phyloP scores from a whole-genome alignment of 306 rosid genomes.

The Herpetospermum pedunculosum region DNA sequence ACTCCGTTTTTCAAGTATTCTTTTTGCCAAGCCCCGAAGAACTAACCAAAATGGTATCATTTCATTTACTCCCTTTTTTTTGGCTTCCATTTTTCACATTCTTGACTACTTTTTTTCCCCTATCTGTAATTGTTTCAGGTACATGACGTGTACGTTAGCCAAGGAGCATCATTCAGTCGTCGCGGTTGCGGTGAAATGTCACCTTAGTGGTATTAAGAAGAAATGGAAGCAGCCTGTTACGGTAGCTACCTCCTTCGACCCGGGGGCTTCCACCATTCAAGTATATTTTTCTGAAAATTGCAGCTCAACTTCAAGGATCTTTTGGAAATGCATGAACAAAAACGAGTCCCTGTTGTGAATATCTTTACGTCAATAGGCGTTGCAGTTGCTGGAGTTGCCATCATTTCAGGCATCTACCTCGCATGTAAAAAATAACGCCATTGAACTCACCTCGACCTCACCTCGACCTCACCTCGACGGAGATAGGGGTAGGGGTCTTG shows the following conservation, averaged over 20 bases:
- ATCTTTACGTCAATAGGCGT: conserved; percentile 41
- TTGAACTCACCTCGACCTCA: no score
- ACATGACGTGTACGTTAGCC: conserved; percentile 73
- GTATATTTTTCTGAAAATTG: not conserved
- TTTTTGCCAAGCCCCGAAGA: conserved; percentile 73
- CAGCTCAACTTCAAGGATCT: conserved; percentile 85
- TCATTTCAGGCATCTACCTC: conserved; percentile 65
- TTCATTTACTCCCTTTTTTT: conserved; percentile 8
- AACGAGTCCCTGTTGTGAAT: conserved; percentile 25
- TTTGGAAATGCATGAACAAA: conserved; percentile 42
- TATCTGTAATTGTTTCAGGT: conserved; percentile 31
- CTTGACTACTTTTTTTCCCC: not conserved
- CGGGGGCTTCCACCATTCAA: not conserved
- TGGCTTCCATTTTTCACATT: not conserved
- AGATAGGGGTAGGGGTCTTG: no score
- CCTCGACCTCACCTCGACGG: no score
- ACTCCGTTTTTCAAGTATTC: conserved; percentile 61
- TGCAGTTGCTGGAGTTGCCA: conserved; percentile 62
- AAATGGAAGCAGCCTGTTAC: conserved; percentile 77
- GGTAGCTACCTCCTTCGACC: no score
- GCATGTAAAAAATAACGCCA: conserved; percentile 45
- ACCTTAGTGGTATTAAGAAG: conserved; percentile 77
- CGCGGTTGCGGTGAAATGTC: conserved; percentile 92
- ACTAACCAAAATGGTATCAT: conserved; percentile 64
- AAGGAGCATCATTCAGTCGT: conserved; percentile 54